Base-by-base conservation (phyloP, 176 grass and related monocot genomes). In the Eragrostis curvula region DNA sequence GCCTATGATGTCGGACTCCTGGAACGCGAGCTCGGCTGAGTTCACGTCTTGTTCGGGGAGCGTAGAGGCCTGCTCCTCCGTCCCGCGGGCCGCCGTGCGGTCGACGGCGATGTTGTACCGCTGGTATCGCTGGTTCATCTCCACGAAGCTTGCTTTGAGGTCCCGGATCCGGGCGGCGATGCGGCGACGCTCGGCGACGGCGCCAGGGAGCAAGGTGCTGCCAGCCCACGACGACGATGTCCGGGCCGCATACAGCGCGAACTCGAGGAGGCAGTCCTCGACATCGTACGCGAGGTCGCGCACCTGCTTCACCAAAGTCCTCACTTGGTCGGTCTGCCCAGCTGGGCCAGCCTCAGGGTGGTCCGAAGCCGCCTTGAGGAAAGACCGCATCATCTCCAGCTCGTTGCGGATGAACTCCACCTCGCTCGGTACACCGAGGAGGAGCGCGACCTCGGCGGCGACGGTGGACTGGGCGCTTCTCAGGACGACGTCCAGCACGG, bases 231-330 rank as follows among this genome's bases (percentile, higher is more conserved):
- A 63, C 36, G 68, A 71, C 11, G 56, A 46, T 2, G 47, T 9
- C 18, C 27, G 23, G 68, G 16, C 47, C 7, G 51, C 36, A 48
- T 67, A 83, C 15, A 72, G 65, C 3, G 56, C 75, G 68, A 84
- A 68, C 48, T 84, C 64, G 17, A 81, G 71, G 63, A 89, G 78
- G 57, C 63, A 76, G 55, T 85, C 88, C 83, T 89, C 88, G 66
- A 81, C 55, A 62, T 85, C 88, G 72, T 71, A 78, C 3, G 66
- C 71, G 36, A 89, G 72, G 24, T 89, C 83, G 17, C 77, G 76
- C 25, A 89, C 87, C 57, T 85, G 82, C 70, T 81, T 81, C 71
- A 84, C 49, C 71, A 47, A 69, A 11, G 61, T 75, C 47, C 41
- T 77, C 1, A 76, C 55, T 3, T 40, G 28, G 21, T 62, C 56